These are phyloP conservation scores for Mitragyna speciosa DNA, from an alignment of 257 asterid species.

Conservation along the genomic window DNA sequence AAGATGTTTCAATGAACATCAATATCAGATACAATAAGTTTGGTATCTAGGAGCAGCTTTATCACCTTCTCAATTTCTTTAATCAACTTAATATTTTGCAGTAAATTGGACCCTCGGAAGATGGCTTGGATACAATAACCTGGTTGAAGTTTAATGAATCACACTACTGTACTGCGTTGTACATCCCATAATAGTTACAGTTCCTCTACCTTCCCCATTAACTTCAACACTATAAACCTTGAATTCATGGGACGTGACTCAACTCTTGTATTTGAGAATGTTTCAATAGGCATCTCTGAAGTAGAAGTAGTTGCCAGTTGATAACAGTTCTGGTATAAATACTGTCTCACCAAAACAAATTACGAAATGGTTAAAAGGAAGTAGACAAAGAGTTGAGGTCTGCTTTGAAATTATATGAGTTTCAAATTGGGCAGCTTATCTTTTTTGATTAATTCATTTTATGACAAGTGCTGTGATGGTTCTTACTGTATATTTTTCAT, in stretches of 20 bases:
- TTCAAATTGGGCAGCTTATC: background rate
- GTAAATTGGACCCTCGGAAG: background rate
- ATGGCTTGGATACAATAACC: background rate
- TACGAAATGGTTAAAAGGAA: background rate
- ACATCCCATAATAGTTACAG: background rate
- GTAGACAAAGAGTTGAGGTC: background rate
- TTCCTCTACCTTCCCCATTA: background rate
- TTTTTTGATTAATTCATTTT: background rate
- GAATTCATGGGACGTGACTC: background rate
- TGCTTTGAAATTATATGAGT: background rate
- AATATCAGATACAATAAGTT: background rate
- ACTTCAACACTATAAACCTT: background rate
- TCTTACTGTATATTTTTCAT: slow-evolving; percentile 11
- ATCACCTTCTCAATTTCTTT: background rate
- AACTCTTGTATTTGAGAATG: background rate
- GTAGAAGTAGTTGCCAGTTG: background rate
- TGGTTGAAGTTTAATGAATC: background rate
- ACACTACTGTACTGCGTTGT: too few species aligned
- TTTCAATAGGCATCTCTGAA: background rate
- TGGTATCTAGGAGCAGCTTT: background rate
- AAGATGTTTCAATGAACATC: background rate
- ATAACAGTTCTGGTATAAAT: too few species aligned
- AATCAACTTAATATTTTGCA: background rate
- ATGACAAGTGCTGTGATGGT: background rate
- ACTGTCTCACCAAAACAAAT: background rate